Percentiles rank a stretch among this genome's conserved stretches.
phyloP scores from a whole-genome alignment of 2,329 filamentous ascomycete species.

The Trichoderma breve region DNA sequence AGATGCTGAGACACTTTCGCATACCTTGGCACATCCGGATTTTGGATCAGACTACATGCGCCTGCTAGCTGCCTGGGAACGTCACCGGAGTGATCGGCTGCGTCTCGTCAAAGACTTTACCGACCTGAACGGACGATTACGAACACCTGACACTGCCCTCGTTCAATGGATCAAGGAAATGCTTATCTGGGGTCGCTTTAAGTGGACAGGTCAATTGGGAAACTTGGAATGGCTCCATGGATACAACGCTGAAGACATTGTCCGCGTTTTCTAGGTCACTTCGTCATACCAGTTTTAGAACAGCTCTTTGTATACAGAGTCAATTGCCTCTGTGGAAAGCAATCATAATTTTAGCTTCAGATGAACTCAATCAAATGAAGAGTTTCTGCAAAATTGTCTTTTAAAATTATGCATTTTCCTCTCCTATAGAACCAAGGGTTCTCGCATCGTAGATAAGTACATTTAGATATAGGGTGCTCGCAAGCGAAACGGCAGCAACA shows the following conservation, averaged over 20 bases:
- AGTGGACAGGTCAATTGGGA: not conserved
- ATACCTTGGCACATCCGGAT: not conserved
- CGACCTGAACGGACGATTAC: not conserved
- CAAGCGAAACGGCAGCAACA: too few relatives aligned
- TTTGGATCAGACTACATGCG: not conserved
- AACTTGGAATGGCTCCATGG: not conserved
- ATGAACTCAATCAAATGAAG: too few relatives aligned
- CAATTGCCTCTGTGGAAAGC: not conserved
- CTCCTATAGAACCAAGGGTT: too few relatives aligned
- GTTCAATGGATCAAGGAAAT: not conserved
- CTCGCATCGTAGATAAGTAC: too few relatives aligned
- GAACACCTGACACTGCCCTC: not conserved
- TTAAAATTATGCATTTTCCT: rapidly evolving
- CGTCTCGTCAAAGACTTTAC: not conserved
- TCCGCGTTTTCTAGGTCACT: not conserved
- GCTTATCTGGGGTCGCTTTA: not conserved
- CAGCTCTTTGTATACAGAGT: not conserved
- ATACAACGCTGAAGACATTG: not conserved
- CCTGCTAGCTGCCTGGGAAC: not conserved
- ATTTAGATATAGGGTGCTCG: too few relatives aligned
- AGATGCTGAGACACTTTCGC: not conserved
- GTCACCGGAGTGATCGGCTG: not conserved
- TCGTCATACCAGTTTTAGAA: not conserved
- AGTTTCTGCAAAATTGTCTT: too few relatives aligned
- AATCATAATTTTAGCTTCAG: not conserved